Base-by-base conservation (phyloP, 768 basidiomycete genomes). In the Clavaria fumosa region DNA sequence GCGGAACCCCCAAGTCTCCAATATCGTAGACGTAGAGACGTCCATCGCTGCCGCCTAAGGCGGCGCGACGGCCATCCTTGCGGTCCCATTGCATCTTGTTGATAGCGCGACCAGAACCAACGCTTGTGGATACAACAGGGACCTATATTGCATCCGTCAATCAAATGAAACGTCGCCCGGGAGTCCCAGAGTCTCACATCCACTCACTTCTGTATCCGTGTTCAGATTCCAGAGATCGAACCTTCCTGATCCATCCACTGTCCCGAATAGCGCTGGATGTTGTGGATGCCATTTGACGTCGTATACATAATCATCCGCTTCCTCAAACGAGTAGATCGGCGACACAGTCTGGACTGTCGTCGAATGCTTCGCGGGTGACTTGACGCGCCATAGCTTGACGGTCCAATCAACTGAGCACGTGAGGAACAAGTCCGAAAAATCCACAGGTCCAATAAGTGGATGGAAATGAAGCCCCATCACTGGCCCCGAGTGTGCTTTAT, bases 141-240 rank as follows among this genome's bases (percentile, higher is more conserved):
- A 96, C 89, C 93, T 97, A 47, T 17, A 33, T 5, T 37, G 9
- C 14, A 14, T 9, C 10, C 23, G 7, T 11, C 15, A 17, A n/a
- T 23, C n/a, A n/a, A n/a, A n/a, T n/a, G n/a, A n/a, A n/a, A n/a
- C n/a, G n/a, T n/a, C n/a, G n/a, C n/a, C n/a, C n/a, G n/a, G n/a
- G n/a, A n/a, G n/a, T n/a, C n/a, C n/a, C n/a, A n/a, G n/a, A n/a
- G n/a, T n/a, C n/a, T n/a, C n/a, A n/a, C n/a, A n/a, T n/a, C n/a
- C 24, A 63, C 78, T 41, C 52, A 90, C 93, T 74, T 99, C 95
- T 3, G 85, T 88, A 47, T 97, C 93, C n/a, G 67, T 62, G 55
- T 97, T 99, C 53, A 99, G 56, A 56, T 99, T 97, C 95, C 95
- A 99, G 26, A 99, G 52, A 50, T 96, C 88, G 55, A 99, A 96